Evolutionary conservation across 768 basidiomycete species (phyloP).

Genomic region (Collybiopsis luxurians): DNA sequence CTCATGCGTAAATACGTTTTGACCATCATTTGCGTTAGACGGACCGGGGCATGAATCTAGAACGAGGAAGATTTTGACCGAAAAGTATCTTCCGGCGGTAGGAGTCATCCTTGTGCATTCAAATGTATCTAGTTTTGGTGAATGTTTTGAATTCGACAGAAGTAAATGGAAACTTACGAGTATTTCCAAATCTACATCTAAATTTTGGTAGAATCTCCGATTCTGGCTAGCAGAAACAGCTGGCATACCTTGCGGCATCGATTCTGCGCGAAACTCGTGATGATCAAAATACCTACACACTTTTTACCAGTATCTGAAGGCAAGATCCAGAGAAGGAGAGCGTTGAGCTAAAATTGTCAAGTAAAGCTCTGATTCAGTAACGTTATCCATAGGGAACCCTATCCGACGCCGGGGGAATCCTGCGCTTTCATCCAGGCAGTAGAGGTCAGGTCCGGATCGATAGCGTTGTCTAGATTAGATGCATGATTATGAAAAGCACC

Average conservation of each 20-base stretch:
- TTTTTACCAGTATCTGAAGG: constrained; percentile 8
- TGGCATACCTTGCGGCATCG: neutral
- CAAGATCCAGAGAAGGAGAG: constrained; percentile 23
- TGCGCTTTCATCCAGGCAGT: constrained; percentile 14
- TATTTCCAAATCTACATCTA: too few species aligned
- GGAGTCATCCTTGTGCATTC: too few species aligned
- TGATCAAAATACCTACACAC: neutral
- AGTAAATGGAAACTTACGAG: too few species aligned
- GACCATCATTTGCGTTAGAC: too few species aligned
- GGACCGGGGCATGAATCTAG: too few species aligned
- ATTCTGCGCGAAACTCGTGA: neutral
- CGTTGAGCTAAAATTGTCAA: constrained; percentile 41
- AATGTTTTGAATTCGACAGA: too few species aligned
- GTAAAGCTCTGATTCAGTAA: constrained; percentile 36
- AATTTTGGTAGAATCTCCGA: neutral
- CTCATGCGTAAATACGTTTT: neutral
- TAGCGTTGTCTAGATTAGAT: constrained; percentile 25
- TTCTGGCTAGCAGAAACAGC: neutral
- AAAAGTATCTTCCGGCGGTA: too few species aligned
- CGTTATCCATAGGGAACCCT: constrained; percentile 39
- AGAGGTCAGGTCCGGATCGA: constrained; percentile 5
- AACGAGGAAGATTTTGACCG: too few species aligned
- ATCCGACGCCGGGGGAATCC: constrained; percentile 38
- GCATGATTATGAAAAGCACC: constrained; percentile 37
- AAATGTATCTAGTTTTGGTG: too few species aligned